Percentiles rank a stretch among this genome's conserved stretches.
Conservation (phyloP, 2,329 filamentous ascomycete genomes). For the Microdochium paspali region DNA sequence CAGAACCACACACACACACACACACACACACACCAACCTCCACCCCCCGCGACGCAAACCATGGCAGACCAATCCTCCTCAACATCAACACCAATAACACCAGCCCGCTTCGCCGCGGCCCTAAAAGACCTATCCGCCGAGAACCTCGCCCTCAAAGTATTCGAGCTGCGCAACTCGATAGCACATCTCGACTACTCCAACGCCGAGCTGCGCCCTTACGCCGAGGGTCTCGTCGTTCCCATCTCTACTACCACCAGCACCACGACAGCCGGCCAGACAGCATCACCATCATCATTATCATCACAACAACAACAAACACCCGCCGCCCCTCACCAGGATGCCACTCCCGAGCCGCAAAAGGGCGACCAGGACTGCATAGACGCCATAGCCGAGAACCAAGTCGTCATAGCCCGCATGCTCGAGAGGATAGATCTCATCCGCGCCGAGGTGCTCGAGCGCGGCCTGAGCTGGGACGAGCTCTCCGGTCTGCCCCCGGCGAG, state of each 20-base stretch:
- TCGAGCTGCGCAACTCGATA: slow-evolving; percentile 68
- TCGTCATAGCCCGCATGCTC: slow-evolving; percentile 58
- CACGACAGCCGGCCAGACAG: slow-evolving; percentile 5
- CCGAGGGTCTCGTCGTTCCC: slow-evolving; percentile 24
- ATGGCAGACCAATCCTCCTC: slow-evolving; percentile 25
- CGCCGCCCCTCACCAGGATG: slow-evolving; percentile 2
- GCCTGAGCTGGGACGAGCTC: slow-evolving; percentile 36
- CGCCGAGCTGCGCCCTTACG: slow-evolving; percentile 60
- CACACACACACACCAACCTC: too few species aligned
- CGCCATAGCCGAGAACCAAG: slow-evolving; percentile 63
- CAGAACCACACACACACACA: too few species aligned
- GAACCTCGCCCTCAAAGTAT: slow-evolving; percentile 62
- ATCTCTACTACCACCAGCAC: slow-evolving; percentile 25
- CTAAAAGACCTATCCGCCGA: slow-evolving; percentile 57
- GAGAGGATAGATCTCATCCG: slow-evolving; percentile 55
- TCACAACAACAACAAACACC: neutral
- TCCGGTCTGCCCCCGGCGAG: neutral
- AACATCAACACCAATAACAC: slow-evolving; percentile 41
- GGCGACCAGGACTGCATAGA: slow-evolving; percentile 65
- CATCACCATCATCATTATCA: slow-evolving; percentile 4
- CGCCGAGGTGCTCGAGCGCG: slow-evolving; percentile 52
- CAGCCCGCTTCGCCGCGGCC: slow-evolving; percentile 55
- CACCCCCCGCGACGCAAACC: too few species aligned
- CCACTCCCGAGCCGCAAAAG: slow-evolving; percentile 15
- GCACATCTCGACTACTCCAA: slow-evolving; percentile 67